Evolutionary conservation across 2,329 filamentous ascomycete genomes (phyloP).

Genomic region (Dothistroma pini): DNA sequence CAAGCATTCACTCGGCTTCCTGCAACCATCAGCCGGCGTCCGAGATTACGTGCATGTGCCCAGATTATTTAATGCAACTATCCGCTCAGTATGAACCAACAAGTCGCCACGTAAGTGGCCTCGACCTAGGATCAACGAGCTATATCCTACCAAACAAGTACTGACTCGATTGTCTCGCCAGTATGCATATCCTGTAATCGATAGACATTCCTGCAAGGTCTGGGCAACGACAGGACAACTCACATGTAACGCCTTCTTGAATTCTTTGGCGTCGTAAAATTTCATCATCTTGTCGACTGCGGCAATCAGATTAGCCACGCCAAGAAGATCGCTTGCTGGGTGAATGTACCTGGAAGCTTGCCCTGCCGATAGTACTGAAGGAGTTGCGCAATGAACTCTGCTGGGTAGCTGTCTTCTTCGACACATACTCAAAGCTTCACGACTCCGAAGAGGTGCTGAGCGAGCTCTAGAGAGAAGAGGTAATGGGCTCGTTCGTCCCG

Average conservation of each 20-base stretch:
- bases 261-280: constrained; percentile 40
- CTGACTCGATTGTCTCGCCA: constrained; percentile 38
- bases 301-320: not conserved
- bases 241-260: constrained; percentile 33
- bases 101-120: too few relatives aligned
- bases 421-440: constrained; percentile 46
- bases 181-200: constrained; percentile 35
- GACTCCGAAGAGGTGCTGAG: constrained; percentile 42
- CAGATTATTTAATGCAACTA: too few relatives aligned
- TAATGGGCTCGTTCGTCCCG: constrained; percentile 39
- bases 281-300: constrained; percentile 41
- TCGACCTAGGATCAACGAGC: too few relatives aligned
- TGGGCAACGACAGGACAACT: not conserved
- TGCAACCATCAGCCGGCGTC: not conserved
- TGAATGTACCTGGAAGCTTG: constrained; percentile 34
- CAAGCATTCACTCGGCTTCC: not conserved
- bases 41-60: too few relatives aligned
- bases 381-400: constrained; percentile 42
- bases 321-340: not conserved
- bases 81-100: too few relatives aligned
- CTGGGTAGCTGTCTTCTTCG: constrained; percentile 41
- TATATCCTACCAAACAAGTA: constrained; percentile 35
- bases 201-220: not conserved
- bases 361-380: constrained; percentile 44
- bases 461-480: constrained; percentile 37